Evolutionary conservation across 2,329 filamentous ascomycete species (phyloP).

Genomic region (Apiospora marii): DNA sequence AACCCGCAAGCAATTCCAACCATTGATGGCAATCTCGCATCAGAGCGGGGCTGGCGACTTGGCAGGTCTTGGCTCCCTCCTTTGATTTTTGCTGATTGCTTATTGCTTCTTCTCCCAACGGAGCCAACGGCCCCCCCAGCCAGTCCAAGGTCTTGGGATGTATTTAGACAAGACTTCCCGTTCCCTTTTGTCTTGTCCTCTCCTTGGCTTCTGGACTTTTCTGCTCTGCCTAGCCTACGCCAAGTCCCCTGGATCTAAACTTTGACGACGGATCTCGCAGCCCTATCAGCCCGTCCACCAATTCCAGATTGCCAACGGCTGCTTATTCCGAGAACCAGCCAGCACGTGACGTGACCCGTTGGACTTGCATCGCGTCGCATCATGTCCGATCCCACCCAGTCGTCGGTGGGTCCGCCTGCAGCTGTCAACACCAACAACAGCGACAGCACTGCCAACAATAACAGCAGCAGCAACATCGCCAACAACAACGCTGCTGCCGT

Average conservation of each 20-base stretch:
- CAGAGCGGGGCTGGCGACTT: neutral
- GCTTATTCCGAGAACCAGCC: neutral
- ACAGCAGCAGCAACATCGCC: neutral
- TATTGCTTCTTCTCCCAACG: neutral
- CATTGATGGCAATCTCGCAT: constrained; percentile 5
- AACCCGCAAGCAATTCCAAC: neutral
- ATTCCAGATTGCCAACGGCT: neutral
- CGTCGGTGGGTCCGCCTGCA: neutral
- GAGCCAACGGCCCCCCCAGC: neutral
- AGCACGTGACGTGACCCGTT: neutral
- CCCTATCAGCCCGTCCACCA: neutral
- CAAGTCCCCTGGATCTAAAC: neutral
- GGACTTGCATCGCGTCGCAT: constrained; percentile 12
- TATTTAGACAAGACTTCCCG: constrained; percentile 12
- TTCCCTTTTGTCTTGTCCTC: neutral
- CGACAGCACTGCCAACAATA: neutral
- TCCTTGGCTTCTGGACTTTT: neutral
- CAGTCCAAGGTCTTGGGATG: neutral
- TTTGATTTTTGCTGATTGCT: neutral
- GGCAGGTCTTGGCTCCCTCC: constrained; percentile 11
- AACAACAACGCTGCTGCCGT: neutral
- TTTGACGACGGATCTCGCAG: neutral
- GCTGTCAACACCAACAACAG: neutral
- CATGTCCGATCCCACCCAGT: neutral
- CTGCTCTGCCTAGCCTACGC: neutral